Base-by-base conservation (phyloP, 2,329 filamentous ascomycete genomes). In the Hansfordia pulvinata region DNA sequence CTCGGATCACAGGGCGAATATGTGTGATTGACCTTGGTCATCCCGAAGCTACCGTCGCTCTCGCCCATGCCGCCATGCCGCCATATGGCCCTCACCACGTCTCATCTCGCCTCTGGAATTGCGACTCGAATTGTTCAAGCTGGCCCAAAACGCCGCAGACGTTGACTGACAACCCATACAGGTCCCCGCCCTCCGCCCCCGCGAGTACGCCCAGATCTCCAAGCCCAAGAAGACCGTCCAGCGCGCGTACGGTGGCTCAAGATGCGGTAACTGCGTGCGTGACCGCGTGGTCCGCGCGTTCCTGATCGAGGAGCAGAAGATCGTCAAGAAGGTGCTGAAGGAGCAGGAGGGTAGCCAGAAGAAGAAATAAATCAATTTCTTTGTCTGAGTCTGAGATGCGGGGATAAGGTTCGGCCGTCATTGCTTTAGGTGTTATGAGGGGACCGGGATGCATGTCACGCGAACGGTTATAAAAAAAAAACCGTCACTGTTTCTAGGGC, bases 251-350 rank as follows among this genome's bases (percentile, higher is more conserved):
- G 86, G 90, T 61, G 90, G 90, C 55, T 94, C 86, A 52, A 83
- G 90, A 75, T 98, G 90, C 72, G 85, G 81, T 56, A 90, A 84
- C 74, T 98, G 90, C 64, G 90, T 98, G 48, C 86, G 88, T 63
- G 90, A 98, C 71, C 81, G 90, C 50, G 83, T 98, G 47, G 84
- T 94, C 48, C 84, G 90, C 49, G 90, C 90, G 41, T 98, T 98
- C 79, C 69, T 98, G 60, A 96, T 98, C 45, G 92, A 98, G 73
- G 90, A 98, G 77, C 90, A 98, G 75, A 98, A 98, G 83, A 96
- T 98, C 52, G 90, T 98, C 65, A 98, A 98, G 85, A 98, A 98
- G 83, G 90, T 98, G 52, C 76, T 96, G 60, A 94, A 94, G 81
- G 88, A 96, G 74, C 83, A 93, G 69, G 80, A 83, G 70, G 80